phyloP scores from a whole-genome alignment of 2,329 filamentous ascomycete genomes.

The Aspergillus sp. region DNA sequence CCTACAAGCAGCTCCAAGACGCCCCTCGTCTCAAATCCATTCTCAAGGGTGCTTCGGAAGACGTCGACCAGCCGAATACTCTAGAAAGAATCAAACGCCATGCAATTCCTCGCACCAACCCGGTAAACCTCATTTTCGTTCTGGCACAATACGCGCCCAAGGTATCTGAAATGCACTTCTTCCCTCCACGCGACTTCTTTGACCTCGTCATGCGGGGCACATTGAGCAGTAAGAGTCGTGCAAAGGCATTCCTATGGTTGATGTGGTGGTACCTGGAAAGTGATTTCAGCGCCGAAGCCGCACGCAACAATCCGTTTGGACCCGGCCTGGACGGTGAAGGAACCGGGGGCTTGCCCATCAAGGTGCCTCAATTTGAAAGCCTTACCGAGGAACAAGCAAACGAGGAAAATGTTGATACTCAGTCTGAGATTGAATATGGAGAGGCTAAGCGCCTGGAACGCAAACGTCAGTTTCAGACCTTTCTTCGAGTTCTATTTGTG shows the following conservation, averaged over 20 bases:
- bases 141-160: constrained; percentile 87
- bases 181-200: constrained; percentile 83
- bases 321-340: constrained; percentile 48
- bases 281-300: constrained; percentile 86
- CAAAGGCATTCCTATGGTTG: constrained; percentile 89
- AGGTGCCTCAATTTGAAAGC: constrained; percentile 51
- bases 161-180: constrained; percentile 91
- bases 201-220: constrained; percentile 92
- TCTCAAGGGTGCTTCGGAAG: constrained; percentile 92
- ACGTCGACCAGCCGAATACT: constrained; percentile 79
- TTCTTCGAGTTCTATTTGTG: not conserved
- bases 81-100: constrained; percentile 76
- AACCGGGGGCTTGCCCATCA: constrained; percentile 47
- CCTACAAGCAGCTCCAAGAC: constrained; percentile 97
- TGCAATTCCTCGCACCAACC: constrained; percentile 79
- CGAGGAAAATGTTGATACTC: constrained; percentile 53
- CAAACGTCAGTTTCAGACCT: constrained; percentile 39
- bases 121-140: constrained; percentile 95
- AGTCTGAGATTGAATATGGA: constrained; percentile 51
- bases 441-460: constrained; percentile 52
- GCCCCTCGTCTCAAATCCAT: constrained; percentile 95
- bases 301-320: constrained; percentile 88
- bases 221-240: constrained; percentile 77
- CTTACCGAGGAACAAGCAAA: constrained; percentile 54
- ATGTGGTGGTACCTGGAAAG: constrained; percentile 99